These are phyloP conservation scores for Lunasporangiospora selenospora DNA, from an alignment of 192 early-diverging fungal genomes.

Conservation along the genomic window DNA sequence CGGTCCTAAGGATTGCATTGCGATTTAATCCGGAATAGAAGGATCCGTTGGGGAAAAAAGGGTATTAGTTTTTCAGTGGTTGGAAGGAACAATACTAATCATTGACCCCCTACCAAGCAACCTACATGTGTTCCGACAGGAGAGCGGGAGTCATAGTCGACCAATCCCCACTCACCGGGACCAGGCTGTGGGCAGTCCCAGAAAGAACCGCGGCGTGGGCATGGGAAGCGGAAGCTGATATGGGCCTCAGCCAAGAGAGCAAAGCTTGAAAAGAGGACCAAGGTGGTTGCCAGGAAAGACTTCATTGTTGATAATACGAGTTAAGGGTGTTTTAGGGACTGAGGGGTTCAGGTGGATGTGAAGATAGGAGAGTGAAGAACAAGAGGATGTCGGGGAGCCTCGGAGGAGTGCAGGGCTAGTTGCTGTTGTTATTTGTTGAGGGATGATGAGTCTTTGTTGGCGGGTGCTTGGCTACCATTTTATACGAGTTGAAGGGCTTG, in stretches of 20 bases:
- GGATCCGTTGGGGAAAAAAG: too few species aligned
- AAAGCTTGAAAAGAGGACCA: slow-evolving; percentile 24
- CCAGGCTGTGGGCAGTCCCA: slow-evolving; percentile 33
- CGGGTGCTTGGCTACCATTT: too few species aligned
- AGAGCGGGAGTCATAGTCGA: slow-evolving; percentile 38
- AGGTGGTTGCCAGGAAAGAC: slow-evolving; percentile 19
- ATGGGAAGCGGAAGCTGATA: slow-evolving; percentile 40
- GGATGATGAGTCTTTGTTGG: neutral
- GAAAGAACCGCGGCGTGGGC: slow-evolving; percentile 39
- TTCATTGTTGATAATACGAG: slow-evolving; percentile 26
- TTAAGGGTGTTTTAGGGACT: neutral
- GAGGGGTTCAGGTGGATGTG: too few species aligned
- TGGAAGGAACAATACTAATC: too few species aligned
- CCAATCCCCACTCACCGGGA: slow-evolving; percentile 21
- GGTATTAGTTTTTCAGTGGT: too few species aligned
- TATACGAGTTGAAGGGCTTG: too few species aligned
- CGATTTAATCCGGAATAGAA: too few species aligned
- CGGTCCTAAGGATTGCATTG: too few species aligned
- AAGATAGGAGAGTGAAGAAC: neutral
- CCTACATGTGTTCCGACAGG: slow-evolving; percentile 31
- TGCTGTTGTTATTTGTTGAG: neutral
- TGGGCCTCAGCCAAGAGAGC: slow-evolving; percentile 35
- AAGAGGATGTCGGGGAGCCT: too few species aligned
- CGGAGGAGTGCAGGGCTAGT: neutral
- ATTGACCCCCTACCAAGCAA: too few species aligned